These are phyloP conservation scores for Penicillium alfredii DNA, from an alignment of 495 filamentous ascomycete species.

Conservation along the genomic window DNA sequence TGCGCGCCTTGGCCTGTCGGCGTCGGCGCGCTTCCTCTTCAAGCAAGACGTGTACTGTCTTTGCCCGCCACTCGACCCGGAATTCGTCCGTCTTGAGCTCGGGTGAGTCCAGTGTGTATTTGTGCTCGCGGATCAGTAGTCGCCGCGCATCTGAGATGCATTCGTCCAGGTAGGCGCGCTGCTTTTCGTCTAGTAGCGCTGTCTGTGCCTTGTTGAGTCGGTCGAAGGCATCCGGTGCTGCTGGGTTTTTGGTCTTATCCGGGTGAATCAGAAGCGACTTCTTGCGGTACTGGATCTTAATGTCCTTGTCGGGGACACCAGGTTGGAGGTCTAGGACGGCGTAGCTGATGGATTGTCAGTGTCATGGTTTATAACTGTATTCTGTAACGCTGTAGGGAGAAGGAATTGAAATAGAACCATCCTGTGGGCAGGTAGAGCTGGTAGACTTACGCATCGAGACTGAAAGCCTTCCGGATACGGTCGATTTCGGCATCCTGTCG, in stretches of 20 bases:
- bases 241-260: conserved; percentile 90
- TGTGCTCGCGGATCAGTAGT: conserved; percentile 87
- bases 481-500: conserved; percentile 89
- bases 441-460: conserved; percentile 71
- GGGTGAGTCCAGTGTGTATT: conserved; percentile 81
- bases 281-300: conserved; percentile 87
- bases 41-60: conserved; percentile 85
- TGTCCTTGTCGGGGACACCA: conserved; percentile 91
- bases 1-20: conserved; percentile 83
- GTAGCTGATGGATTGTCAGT: conserved; percentile 52
- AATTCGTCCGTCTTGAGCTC: conserved; percentile 78
- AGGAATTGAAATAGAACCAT: too few relatives aligned
- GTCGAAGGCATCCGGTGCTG: conserved; percentile 93
- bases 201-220: conserved; percentile 91
- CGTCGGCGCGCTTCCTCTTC: conserved; percentile 84
- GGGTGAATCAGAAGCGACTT: conserved; percentile 98
- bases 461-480: conserved; percentile 85
- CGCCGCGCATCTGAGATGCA: conserved; percentile 93
- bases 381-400: too few relatives aligned
- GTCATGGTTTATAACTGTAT: too few relatives aligned
- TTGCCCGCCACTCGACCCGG: conserved; percentile 76
- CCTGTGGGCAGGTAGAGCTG: background rate
- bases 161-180: conserved; percentile 80
- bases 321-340: conserved; percentile 94
- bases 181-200: conserved; percentile 88